Evolutionary conservation across 208 protist species (phyloP), one percentile per base, ranked within the genome.

Genomic region (Kentomonas sorsogonicus): DNA sequence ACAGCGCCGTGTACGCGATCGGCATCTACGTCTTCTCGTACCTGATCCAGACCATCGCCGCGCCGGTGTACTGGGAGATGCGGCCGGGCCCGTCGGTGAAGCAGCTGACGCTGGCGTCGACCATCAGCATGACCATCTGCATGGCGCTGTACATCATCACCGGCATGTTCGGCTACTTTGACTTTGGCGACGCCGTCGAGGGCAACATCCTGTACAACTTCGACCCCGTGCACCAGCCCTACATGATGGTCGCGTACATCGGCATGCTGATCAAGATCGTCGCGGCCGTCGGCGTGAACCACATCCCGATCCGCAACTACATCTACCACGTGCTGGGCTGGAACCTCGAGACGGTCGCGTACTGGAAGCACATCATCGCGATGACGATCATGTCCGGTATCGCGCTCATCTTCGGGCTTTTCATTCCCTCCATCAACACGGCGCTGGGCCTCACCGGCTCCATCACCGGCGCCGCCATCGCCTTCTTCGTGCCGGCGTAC

Each of bases 21-120:
- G 79, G 73, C 25, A 76, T 91, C 36, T 88, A 92, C 52, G 65
- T 89, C 23, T 91, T 94, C 34, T 52, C 77, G 2, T 92, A 74
- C 44, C 38, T 90, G 44, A 92, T 76, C 47, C 88, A 94, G 50
- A 72, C 78, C 2, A 83, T 83, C 60, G 59, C 60, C 2, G 78
- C 66, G 50, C 50, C 55, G 2, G 67, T 91, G n/a, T 88, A 91
- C 29, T 69, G 59, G 29, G 80, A 89, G 31, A 68, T 82, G 74
- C 53, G 55, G 6, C 53, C 69, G 26, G 34, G 60, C 6, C 69
- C 74, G 2, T 77, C 70, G 0, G 53, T 77, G 22, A 15, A 18
- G 20, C 54, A 63, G n/a, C 79, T 93, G 41, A 89, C 82, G 25
- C 0, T 80, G 0, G 66, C 55, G 41, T 58, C 67, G 5, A 56